Evolutionary conservation across 2,329 filamentous ascomycete species (phyloP), one percentile per base, ranked within the genome.

Genomic region (Akanthomyces muscarius): DNA sequence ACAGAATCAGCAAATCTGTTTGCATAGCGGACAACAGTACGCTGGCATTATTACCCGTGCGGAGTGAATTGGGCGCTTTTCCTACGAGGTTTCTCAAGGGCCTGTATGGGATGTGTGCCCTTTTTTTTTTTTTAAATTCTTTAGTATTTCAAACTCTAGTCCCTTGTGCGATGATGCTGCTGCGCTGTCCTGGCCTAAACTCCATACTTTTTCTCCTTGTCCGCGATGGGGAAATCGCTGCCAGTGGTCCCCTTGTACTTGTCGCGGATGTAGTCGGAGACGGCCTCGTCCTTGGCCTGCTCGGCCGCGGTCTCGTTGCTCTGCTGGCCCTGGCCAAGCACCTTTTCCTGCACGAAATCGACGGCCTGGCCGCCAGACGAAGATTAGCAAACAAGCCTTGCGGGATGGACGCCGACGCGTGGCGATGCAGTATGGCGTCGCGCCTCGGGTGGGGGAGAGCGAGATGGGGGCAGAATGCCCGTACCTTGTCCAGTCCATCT

Each of bases 261-360:
- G 48, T 75, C 76, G 44, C 90, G 85, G 68, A 94, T 86, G 73
- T 84, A 88, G 73, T 92, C 88, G 33, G 85, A 86, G 69, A 93
- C 90, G 73, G 89, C 80, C 75, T 91, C 88, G 73, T 95, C 91
- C 79, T 94, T 93, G 69, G 88, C 89, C 77, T 96, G 91, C 77
- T 96, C 91, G 23, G 86, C 72, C 5, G 91, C 91, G 57, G 75
- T 81, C 75, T 89, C 89, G 72, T 91, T 90, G 77, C 83, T 79
- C 78, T 95, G 91, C 53, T 83, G 71, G 21, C 91, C 91, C 68
- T 86, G 79, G 44, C 86, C 86, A 18, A 95, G 72, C 72, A 92
- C 77, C 66, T 90, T 86, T 76, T 95, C 86, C 76, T 96, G 91
- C 28, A 92, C 83, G 66, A 83, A 86, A 75, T 95, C 91, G 79